Evolutionary conservation across 805 yeast species (phyloP), one percentile per base, ranked within the genome.

Genomic region (Jamesozyma hellenica): DNA sequence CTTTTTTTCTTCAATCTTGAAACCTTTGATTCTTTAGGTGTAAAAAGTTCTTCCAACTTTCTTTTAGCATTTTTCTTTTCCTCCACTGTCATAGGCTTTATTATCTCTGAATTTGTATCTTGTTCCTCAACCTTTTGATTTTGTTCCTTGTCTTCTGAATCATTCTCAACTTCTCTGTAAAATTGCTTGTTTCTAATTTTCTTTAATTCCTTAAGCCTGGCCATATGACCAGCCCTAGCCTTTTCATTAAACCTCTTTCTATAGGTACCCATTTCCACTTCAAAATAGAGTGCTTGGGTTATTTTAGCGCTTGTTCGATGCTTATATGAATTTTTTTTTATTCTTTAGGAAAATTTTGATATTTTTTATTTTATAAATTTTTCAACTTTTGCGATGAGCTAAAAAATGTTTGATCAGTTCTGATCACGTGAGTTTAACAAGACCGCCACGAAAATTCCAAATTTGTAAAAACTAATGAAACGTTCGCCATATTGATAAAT

Each of bases 191-290:
- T 82, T 39, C 94, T 67, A 18, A 75, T 82, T 37, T 64, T 62
- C 47, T 76, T 79, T 51, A 85, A 65, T 36, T 78, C 78, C 25
- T 79, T 76, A 57, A 80, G 83, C 67, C 80, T 84, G 23, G 86
- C 78, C 52, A 85, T 78, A 71, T 82, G 81, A 15, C 95, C 94
- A 2, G 85, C 56, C 27, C 94, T 76, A 41, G 92, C 95, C 64
- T 82, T 82, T 58, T 81, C 94, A 56, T 85, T 85, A 66, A 79
- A 82, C 45, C 95, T 62, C 60, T 75, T 74, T 49, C 92, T 72
- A 57, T 83, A 84, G 45, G 81, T 82, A 42, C 90, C 95, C 95
- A 85, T 85, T 3, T 13, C 14, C 15, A 21, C 23, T 5, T 21
- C 23, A 21, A 21, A 8, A 21, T 21, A 21, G 23, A 21, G 8